Evolutionary conservation across 305 asterid genomes (phyloP).

Genomic region (Fraxinus greggii): DNA sequence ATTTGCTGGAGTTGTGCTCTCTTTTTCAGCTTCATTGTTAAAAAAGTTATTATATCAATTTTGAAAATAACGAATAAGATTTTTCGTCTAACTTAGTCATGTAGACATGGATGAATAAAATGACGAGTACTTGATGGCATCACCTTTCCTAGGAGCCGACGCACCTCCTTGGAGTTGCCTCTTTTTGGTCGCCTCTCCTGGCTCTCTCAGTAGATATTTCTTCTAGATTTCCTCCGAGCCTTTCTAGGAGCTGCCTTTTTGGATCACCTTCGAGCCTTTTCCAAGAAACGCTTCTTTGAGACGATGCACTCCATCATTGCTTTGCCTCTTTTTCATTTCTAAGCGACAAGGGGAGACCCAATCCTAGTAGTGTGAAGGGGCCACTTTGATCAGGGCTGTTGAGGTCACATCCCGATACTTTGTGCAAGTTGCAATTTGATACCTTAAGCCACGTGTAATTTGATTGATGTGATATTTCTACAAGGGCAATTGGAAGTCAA

Average conservation of each 20-base stretch:
- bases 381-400: neutral
- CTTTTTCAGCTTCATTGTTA: constrained; percentile 9
- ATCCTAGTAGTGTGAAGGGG: neutral
- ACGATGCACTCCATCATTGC: neutral
- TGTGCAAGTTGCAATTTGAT: neutral
- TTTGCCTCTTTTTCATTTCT: neutral
- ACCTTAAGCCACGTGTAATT: neutral
- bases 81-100: neutral
- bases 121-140: neutral
- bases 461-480: neutral
- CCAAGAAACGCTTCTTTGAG: neutral
- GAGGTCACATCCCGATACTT: neutral
- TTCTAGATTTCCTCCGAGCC: neutral
- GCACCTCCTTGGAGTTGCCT: neutral
- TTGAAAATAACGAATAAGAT: neutral
- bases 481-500: neutral
- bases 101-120: neutral
- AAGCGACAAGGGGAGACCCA: neutral
- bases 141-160: neutral
- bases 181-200: neutral
- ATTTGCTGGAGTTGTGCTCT: neutral
- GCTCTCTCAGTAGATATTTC: neutral
- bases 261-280: neutral
- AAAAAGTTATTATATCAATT: too few species aligned
- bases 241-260: neutral